A percentile compares a stretch with the other conserved stretches of the same genome.
Conservation (phyloP, 1,284 basidiomycete species). For the Trametes versicolor region DNA sequence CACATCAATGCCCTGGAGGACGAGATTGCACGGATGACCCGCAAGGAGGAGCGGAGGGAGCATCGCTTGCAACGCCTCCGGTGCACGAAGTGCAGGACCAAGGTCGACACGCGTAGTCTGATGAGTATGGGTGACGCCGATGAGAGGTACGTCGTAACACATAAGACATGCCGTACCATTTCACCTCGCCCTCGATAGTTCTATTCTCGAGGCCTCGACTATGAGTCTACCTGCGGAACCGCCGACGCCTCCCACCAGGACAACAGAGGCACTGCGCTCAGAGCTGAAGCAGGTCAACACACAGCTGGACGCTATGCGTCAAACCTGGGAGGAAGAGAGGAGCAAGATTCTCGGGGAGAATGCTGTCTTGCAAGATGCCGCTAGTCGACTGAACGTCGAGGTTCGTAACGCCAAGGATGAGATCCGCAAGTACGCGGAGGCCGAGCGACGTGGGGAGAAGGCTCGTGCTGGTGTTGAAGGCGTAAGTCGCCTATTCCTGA, state of each 20-base stretch:
- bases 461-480: slow-evolving; percentile 60
- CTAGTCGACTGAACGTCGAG: slow-evolving; percentile 69
- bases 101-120: slow-evolving; percentile 61
- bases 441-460: slow-evolving; percentile 57
- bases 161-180: neutral
- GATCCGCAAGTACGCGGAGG: slow-evolving; percentile 59
- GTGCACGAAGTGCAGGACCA: slow-evolving; percentile 73
- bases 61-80: slow-evolving; percentile 65
- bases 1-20: slow-evolving; percentile 69
- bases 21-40: slow-evolving; percentile 67
- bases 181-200: slow-evolving; percentile 48
- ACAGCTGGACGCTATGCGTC: slow-evolving; percentile 70
- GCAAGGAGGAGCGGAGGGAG: slow-evolving; percentile 70
- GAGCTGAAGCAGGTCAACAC: slow-evolving; percentile 67
- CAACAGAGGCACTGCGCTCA: slow-evolving; percentile 65
- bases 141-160: slow-evolving; percentile 59
- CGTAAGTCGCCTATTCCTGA: slow-evolving; percentile 49
- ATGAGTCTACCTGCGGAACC: slow-evolving; percentile 62
- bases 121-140: slow-evolving; percentile 53
- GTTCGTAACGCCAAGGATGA: slow-evolving; percentile 67
- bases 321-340: slow-evolving; percentile 74
- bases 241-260: slow-evolving; percentile 70
- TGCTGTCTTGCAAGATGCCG: slow-evolving; percentile 71
- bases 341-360: slow-evolving; percentile 72
- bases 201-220: slow-evolving; percentile 57